phyloP scores from a whole-genome alignment of 2,329 filamentous ascomycete species.

The Fusarium solani-melongenae region DNA sequence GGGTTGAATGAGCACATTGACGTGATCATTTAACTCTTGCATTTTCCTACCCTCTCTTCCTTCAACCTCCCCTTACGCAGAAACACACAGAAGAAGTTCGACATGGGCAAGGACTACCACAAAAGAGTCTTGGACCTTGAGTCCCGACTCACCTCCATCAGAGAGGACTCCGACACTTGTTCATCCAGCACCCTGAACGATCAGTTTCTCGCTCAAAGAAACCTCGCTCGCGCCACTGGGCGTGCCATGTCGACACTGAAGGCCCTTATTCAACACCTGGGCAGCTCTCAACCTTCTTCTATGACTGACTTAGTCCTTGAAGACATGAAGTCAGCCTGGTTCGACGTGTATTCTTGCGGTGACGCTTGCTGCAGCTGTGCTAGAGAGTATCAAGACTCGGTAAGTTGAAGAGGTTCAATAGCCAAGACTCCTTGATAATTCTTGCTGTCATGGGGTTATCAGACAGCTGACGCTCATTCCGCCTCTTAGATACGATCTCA shows the following conservation, averaged over 20 bases:
- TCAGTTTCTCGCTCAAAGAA: not conserved
- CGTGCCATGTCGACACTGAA: not conserved
- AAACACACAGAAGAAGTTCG: not conserved
- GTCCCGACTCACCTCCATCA: not conserved
- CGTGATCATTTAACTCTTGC: not conserved
- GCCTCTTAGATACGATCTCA: not conserved
- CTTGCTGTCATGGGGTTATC: not conserved
- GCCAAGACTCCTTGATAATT: too few species aligned
- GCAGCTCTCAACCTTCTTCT: not conserved
- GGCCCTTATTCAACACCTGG: not conserved
- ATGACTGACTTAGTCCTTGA: not conserved
- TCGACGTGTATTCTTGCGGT: not conserved
- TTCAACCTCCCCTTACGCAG: not conserved
- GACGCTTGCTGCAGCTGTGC: not conserved
- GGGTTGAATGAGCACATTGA: not conserved
- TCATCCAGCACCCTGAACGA: not conserved
- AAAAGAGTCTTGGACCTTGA: not conserved
- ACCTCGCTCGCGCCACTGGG: not conserved
- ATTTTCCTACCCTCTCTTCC: not conserved
- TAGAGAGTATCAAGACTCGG: not conserved
- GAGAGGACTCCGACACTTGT: not conserved
- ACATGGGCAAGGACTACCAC: not conserved
- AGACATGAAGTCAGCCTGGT: not conserved
- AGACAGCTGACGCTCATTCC: not conserved
- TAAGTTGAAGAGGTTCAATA: not conserved